A percentile compares a stretch with the other conserved stretches of the same genome.
Conservation (phyloP, 2,329 filamentous ascomycete species). For the Ophiostoma sp. region DNA sequence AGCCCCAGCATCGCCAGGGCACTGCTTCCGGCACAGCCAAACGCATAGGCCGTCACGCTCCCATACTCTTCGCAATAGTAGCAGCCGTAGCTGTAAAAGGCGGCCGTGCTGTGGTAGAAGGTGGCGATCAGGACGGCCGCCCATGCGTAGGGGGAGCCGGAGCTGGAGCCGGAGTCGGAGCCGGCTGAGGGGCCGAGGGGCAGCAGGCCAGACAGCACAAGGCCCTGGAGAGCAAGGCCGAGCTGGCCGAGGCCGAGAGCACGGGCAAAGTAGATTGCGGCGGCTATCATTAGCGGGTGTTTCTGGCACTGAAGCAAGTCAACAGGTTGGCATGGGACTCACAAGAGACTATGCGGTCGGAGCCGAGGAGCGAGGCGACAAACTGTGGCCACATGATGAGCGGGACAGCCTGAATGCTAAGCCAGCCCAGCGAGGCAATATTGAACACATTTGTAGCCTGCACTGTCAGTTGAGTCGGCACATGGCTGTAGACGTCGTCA, state of each 20-base stretch:
- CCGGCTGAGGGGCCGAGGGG: conserved; percentile 50
- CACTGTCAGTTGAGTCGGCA: not conserved
- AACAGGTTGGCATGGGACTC: not conserved
- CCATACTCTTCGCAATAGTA: conserved; percentile 54
- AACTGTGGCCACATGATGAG: conserved; percentile 46
- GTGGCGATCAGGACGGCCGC: conserved; percentile 63
- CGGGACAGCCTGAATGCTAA: conserved; percentile 44
- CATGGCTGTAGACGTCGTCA: not conserved
- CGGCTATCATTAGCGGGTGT: conserved; percentile 35
- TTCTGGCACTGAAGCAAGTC: too few relatives aligned
- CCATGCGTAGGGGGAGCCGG: conserved; percentile 57
- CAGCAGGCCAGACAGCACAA: conserved; percentile 65
- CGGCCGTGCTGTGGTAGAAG: conserved; percentile 57
- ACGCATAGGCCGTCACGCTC: conserved; percentile 56
- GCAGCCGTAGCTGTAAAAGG: conserved; percentile 64
- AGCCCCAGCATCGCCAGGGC: conserved; percentile 56
- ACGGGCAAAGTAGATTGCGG: conserved; percentile 70
- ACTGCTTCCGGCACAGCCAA: conserved; percentile 51
- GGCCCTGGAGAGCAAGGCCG: conserved; percentile 55
- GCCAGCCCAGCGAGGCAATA: conserved; percentile 49
- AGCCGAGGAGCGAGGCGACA: conserved; percentile 41
- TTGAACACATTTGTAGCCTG: conserved; percentile 49
- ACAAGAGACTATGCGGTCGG: conserved; percentile 9
- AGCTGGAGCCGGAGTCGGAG: conserved; percentile 45
- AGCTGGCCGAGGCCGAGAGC: conserved; percentile 64